phyloP scores from a whole-genome alignment of 345 rosid species.

The Citrus mangshanensis region DNA sequence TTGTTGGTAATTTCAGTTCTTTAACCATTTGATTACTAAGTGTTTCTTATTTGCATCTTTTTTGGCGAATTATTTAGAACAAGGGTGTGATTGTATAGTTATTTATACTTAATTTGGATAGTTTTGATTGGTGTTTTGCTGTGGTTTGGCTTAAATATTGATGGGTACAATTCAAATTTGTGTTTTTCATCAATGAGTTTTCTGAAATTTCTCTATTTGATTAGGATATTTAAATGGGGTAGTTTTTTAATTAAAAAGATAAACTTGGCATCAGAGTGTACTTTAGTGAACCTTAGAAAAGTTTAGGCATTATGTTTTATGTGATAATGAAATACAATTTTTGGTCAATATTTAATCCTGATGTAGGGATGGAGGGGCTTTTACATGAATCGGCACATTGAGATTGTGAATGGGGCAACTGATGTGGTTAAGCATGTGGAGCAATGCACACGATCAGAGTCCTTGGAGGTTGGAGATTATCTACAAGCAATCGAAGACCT shows the following conservation, averaged over 20 bases:
- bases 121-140: neutral
- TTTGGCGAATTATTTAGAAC: neutral
- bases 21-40: neutral
- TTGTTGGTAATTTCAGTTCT: neutral
- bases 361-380: slow-evolving; percentile 48
- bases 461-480: slow-evolving; percentile 42
- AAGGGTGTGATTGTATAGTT: neutral
- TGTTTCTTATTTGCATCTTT: neutral
- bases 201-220: neutral
- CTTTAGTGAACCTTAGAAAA: neutral
- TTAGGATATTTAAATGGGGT: neutral
- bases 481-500: slow-evolving; percentile 35
- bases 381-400: slow-evolving; percentile 35
- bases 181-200: neutral
- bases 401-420: slow-evolving; percentile 31
- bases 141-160: neutral
- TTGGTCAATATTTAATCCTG: neutral
- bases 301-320: neutral
- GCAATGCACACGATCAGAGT: slow-evolving; percentile 17
- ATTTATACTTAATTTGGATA: neutral
- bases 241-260: neutral
- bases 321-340: neutral
- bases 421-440: slow-evolving; percentile 38
- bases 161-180: neutral
- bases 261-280: neutral